Evolutionary conservation across 2,329 filamentous ascomycete genomes (phyloP).

Genomic region (Gnomoniopsis sp.): DNA sequence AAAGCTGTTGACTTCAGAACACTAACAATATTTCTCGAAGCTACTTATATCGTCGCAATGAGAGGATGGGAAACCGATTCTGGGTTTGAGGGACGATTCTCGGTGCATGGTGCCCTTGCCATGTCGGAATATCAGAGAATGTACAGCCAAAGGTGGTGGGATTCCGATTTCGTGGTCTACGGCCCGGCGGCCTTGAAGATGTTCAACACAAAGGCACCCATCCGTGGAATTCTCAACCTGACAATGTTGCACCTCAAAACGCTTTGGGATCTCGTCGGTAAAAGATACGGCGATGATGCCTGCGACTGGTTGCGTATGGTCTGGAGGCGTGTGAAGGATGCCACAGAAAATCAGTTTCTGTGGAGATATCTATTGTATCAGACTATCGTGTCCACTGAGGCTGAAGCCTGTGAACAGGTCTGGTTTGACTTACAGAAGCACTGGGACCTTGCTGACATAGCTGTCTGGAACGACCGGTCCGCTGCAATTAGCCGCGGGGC

Average conservation of each 20-base stretch:
- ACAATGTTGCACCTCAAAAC: not conserved
- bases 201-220: not conserved
- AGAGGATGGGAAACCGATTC: not conserved
- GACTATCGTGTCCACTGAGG: not conserved
- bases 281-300: not conserved
- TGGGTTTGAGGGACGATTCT: not conserved
- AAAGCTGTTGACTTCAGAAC: not conserved
- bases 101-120: not conserved
- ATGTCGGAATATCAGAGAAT: not conserved
- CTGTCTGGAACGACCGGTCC: not conserved
- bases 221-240: not conserved
- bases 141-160: not conserved
- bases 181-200: not conserved
- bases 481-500: not conserved
- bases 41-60: not conserved
- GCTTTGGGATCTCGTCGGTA: not conserved
- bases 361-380: not conserved
- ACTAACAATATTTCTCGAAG: not conserved
- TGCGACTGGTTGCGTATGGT: not conserved
- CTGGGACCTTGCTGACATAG: not conserved
- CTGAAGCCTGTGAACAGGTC: not conserved
- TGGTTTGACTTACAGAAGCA: not conserved
- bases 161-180: not conserved
- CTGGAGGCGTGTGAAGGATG: not conserved
- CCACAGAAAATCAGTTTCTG: not conserved